A percentile compares a stretch with the other conserved stretches of the same genome.
These are phyloP conservation scores for Ophiocordyceps robertsii DNA, from an alignment of 2,329 filamentous ascomycete genomes.

Conservation along the genomic window DNA sequence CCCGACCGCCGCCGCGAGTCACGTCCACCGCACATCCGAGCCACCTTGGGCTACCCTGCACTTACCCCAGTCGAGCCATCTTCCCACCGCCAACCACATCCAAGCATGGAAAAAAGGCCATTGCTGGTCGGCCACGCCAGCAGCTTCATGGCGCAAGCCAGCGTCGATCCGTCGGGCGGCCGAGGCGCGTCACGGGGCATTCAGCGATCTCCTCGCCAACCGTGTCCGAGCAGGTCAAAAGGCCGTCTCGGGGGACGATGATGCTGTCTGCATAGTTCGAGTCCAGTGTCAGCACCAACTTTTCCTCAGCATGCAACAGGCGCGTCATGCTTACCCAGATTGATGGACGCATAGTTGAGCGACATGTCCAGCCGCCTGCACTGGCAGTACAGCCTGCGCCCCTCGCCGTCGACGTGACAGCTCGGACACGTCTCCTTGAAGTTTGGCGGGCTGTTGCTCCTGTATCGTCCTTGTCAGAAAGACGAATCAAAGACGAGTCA, in stretches of 20 bases:
- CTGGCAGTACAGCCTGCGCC: constrained; percentile 1
- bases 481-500: background rate
- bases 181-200: constrained; percentile 1
- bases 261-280: background rate
- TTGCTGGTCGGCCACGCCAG: background rate
- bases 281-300: background rate
- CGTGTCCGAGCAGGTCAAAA: constrained; percentile 1
- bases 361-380: background rate
- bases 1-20: no score
- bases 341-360: background rate
- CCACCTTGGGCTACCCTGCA: no score
- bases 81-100: no score
- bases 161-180: background rate
- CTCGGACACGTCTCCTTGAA: constrained; percentile 2
- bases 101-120: background rate
- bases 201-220: constrained; percentile 1
- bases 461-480: background rate
- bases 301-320: background rate
- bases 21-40: no score
- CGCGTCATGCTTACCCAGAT: background rate
- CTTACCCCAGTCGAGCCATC: no score
- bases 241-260: background rate
- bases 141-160: background rate
- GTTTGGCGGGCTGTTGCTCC: background rate
- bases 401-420: constrained; percentile 1